phyloP scores from a whole-genome alignment of 2,329 filamentous ascomycete genomes.

The Zymoseptoria ardabiliae region DNA sequence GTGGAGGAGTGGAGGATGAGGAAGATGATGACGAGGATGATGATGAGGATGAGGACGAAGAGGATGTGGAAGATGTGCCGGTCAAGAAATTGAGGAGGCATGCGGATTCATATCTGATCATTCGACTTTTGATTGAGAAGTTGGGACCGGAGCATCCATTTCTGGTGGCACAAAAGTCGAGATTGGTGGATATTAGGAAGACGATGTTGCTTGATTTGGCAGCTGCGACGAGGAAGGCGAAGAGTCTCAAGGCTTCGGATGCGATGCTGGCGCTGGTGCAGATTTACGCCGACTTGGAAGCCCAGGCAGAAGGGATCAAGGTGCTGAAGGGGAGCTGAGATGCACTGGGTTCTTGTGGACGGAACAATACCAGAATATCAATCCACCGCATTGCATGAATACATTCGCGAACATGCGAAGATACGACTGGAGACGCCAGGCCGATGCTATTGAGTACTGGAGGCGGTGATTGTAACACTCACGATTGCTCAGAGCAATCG shows the following conservation, averaged over 20 bases:
- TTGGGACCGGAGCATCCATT: slow-evolving; percentile 57
- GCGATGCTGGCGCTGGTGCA: slow-evolving; percentile 50
- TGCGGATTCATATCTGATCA: slow-evolving; percentile 50
- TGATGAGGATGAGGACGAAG: slow-evolving; percentile 30
- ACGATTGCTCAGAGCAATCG: too few relatives aligned
- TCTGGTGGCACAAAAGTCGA: slow-evolving; percentile 48
- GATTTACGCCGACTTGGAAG: slow-evolving; percentile 56
- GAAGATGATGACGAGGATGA: slow-evolving; percentile 24
- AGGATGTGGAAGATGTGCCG: slow-evolving; percentile 26
- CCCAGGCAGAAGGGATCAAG: slow-evolving; percentile 52
- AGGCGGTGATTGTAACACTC: too few relatives aligned
- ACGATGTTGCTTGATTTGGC: slow-evolving; percentile 60
- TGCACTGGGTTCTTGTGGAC: not conserved
- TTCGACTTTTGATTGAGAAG: slow-evolving; percentile 45
- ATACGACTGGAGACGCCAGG: too few relatives aligned
- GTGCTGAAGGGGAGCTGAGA: slow-evolving; percentile 40
- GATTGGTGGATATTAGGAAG: slow-evolving; percentile 52
- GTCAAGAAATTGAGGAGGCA: slow-evolving; percentile 47
- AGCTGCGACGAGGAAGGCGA: slow-evolving; percentile 53
- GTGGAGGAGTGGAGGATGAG: slow-evolving; percentile 17
- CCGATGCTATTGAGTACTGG: too few relatives aligned
- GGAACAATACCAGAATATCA: not conserved
- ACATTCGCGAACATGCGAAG: too few relatives aligned
- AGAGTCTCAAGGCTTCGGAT: slow-evolving; percentile 32
- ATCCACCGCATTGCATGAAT: too few relatives aligned